These are phyloP conservation scores for Helicostylum pulchrum DNA, from an alignment of 192 early-diverging fungal genomes.

Conservation along the genomic window DNA sequence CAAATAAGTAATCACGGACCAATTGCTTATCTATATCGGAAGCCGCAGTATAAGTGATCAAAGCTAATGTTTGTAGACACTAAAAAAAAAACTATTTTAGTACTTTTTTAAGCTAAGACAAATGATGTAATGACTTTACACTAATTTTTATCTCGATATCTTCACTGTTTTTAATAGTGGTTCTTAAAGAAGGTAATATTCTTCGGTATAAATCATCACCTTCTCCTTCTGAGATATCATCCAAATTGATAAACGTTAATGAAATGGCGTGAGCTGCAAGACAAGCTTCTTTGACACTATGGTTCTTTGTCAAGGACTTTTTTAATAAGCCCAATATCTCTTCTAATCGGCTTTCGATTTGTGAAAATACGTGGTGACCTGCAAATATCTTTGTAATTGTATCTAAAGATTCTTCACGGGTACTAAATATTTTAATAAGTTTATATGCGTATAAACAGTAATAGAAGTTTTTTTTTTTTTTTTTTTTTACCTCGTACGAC, in stretches of 20 bases:
- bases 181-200: slow-evolving; percentile 42
- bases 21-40: slow-evolving; percentile 25
- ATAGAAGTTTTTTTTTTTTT: no score
- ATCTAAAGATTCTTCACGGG: slow-evolving; percentile 53
- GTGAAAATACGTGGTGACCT: slow-evolving; percentile 52
- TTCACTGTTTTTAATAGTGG: slow-evolving; percentile 42
- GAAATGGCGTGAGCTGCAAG: slow-evolving; percentile 46
- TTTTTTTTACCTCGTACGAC: slow-evolving; percentile 42
- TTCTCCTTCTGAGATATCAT: slow-evolving; percentile 28
- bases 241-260: slow-evolving; percentile 49
- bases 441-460: no score
- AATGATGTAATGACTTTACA: slow-evolving; percentile 31
- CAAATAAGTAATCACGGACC: slow-evolving; percentile 28
- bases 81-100: neutral
- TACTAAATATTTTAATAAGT: slow-evolving; percentile 30
- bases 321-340: slow-evolving; percentile 56
- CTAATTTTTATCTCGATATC: slow-evolving; percentile 43
- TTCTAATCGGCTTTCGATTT: slow-evolving; percentile 47
- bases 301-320: slow-evolving; percentile 45
- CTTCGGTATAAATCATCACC: slow-evolving; percentile 48
- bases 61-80: slow-evolving; percentile 28
- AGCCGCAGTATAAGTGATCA: slow-evolving; percentile 31
- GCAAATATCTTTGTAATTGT: slow-evolving; percentile 46
- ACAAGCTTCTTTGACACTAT: slow-evolving; percentile 35
- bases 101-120: neutral